Evolutionary conservation across 768 basidiomycete species (phyloP).

Genomic region (Boletus rex-veris): DNA sequence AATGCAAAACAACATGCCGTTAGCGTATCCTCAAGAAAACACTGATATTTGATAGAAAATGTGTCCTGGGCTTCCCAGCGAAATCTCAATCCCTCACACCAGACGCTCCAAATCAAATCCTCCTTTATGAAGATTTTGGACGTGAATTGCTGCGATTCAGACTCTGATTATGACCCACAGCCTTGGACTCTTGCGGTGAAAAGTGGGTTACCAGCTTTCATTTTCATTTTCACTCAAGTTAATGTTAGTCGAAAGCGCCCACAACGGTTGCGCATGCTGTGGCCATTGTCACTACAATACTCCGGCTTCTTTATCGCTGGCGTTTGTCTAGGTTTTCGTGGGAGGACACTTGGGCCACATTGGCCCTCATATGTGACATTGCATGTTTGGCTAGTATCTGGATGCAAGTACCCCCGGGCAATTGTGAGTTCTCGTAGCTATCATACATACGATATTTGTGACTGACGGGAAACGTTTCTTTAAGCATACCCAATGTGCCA

Average conservation of each 20-base stretch:
- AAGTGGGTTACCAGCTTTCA: constrained; percentile 5
- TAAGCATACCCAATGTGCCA: neutral
- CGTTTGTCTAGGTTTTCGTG: constrained; percentile 20
- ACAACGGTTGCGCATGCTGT: constrained; percentile 14
- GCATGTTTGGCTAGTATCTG: constrained; percentile 20
- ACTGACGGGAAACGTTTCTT: neutral
- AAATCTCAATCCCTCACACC: neutral
- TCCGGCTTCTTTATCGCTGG: constrained; percentile 23
- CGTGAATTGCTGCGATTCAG: too few relatives aligned
- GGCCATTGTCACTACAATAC: constrained; percentile 17
- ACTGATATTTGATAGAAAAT: too few relatives aligned
- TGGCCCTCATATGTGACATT: constrained; percentile 23
- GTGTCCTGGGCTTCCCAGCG: neutral
- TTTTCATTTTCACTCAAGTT: neutral
- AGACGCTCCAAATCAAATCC: neutral
- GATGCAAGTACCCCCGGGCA: neutral
- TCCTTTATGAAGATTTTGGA: too few relatives aligned
- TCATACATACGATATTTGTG: neutral
- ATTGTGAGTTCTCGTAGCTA: constrained; percentile 9
- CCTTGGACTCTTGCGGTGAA: constrained; percentile 8
- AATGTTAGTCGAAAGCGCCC: constrained; percentile 6
- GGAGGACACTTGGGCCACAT: constrained; percentile 27
- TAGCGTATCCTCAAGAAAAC: neutral
- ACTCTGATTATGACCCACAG: neutral
- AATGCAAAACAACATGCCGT: constrained; percentile 1